phyloP scores from a whole-genome alignment of 129 eudicot species.

The Erigeron canadensis region DNA sequence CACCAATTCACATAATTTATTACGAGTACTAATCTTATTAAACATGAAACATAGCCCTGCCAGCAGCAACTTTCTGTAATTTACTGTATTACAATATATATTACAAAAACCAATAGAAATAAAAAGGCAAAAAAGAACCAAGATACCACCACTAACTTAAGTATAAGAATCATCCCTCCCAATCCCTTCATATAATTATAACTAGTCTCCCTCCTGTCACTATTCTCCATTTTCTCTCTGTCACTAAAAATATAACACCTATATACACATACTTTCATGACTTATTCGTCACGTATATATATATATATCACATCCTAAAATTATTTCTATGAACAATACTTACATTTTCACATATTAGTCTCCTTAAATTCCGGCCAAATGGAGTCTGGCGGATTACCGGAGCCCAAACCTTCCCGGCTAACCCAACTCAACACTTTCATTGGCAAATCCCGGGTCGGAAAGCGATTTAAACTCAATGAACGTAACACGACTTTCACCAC shows the following conservation, averaged over 20 bases:
- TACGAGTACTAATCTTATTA: too few relatives aligned
- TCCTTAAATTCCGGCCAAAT: constrained; percentile 13
- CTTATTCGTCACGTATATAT: constrained; percentile 21
- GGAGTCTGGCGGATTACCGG: constrained; percentile 44
- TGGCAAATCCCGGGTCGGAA: constrained; percentile 51
- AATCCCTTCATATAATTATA: constrained; percentile 5
- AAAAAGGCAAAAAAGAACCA: not conserved
- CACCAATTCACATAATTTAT: too few relatives aligned
- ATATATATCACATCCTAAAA: not conserved
- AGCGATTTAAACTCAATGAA: constrained; percentile 62
- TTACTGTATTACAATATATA: too few relatives aligned
- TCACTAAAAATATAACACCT: constrained; percentile 9
- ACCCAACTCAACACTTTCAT: constrained; percentile 60
- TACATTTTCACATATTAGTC: not conserved
- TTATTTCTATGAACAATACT: constrained; percentile 13
- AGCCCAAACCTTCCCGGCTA: constrained; percentile 31
- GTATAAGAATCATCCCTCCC: constrained; percentile 40
- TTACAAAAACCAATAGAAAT: not conserved
- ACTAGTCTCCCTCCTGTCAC: constrained; percentile 8
- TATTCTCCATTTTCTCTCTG: constrained; percentile 7
- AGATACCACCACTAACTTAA: constrained; percentile 21
- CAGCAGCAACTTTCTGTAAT: too few relatives aligned
- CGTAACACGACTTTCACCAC: constrained; percentile 76
- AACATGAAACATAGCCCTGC: too few relatives aligned
- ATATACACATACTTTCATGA: not conserved